These are phyloP conservation scores for Cordyceps farinosa DNA, from an alignment of 2,329 filamentous ascomycete species.

Conservation along the genomic window DNA sequence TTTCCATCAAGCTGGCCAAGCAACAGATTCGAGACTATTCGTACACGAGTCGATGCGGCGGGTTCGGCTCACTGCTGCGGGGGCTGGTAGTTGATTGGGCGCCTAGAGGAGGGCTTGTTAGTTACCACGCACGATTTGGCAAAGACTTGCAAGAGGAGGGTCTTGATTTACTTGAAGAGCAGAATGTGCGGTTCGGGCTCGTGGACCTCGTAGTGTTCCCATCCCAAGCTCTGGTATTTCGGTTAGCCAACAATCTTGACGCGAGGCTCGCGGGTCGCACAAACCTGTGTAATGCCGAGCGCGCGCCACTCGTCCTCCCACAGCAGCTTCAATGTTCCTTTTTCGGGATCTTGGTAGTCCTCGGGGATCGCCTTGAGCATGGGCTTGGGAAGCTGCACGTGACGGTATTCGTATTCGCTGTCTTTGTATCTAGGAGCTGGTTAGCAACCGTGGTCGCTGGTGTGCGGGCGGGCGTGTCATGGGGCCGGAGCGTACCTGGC, in stretches of 20 bases:
- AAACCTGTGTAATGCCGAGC: conserved; percentile 92
- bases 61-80: conserved; percentile 49
- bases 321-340: conserved; percentile 90
- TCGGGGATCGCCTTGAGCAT: conserved; percentile 97
- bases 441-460: conserved; percentile 7
- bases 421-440: conserved; percentile 73
- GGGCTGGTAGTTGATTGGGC: conserved; percentile 80
- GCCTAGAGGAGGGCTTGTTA: conserved; percentile 46
- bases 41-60: conserved; percentile 13
- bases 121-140: not conserved
- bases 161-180: conserved; percentile 79
- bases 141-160: not conserved
- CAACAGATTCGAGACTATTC: conserved; percentile 11
- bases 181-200: conserved; percentile 98
- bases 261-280: conserved; percentile 23
- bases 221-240: conserved; percentile 75
- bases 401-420: conserved; percentile 89
- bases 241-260: not conserved
- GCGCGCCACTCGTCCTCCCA: conserved; percentile 99
- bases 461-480: not conserved
- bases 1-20: conserved; percentile 4
- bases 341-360: conserved; percentile 84
- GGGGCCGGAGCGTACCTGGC: conserved; percentile 60
- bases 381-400: conserved; percentile 94
- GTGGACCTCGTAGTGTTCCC: conserved; percentile 99